Conservation (phyloP, 352 stramenopile genomes). For the Peronospora destructor region DNA sequence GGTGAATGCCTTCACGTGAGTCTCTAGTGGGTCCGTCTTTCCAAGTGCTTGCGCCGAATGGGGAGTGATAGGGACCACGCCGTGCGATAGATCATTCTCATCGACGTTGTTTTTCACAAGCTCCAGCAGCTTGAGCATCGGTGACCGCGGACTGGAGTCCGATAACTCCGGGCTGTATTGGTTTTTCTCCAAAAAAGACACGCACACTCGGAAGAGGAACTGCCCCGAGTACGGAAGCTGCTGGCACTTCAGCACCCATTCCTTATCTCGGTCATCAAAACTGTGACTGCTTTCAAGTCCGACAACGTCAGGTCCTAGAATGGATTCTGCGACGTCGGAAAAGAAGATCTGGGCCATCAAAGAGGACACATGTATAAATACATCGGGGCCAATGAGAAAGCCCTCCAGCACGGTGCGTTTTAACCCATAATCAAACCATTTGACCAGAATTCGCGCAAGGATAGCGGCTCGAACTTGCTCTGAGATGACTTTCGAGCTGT, state of each 20-base stretch:
- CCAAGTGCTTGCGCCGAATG: constrained; percentile 63
- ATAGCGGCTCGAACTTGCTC: constrained; percentile 54
- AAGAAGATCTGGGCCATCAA: constrained; percentile 76
- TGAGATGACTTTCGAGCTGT: constrained; percentile 27
- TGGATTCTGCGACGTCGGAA: constrained; percentile 51
- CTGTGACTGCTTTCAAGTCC: constrained; percentile 7
- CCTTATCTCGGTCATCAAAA: constrained; percentile 71
- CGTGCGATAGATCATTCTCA: constrained; percentile 58
- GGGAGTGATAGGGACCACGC: constrained; percentile 43
- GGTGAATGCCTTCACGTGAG: constrained; percentile 80
- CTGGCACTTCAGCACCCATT: constrained; percentile 74
- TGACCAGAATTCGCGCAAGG: constrained; percentile 68
- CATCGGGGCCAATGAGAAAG: constrained; percentile 48
- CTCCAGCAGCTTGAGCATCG: constrained; percentile 40
- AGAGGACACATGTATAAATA: constrained; percentile 53
- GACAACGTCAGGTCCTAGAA: constrained; percentile 22
- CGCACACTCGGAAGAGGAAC: constrained; percentile 74
- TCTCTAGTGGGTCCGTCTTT: constrained; percentile 81
- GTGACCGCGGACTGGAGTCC: constrained; percentile 6
- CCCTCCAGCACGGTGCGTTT: constrained; percentile 50
- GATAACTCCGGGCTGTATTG: constrained; percentile 7
- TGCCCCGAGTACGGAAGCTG: constrained; percentile 65
- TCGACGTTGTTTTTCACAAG: constrained; percentile 72
- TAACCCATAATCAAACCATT: constrained; percentile 79
- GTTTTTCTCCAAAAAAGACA: constrained; percentile 45